These are phyloP conservation scores for Tripterygium wilfordii DNA, from an alignment of 177 flowering plant species.

Conservation along the genomic window DNA sequence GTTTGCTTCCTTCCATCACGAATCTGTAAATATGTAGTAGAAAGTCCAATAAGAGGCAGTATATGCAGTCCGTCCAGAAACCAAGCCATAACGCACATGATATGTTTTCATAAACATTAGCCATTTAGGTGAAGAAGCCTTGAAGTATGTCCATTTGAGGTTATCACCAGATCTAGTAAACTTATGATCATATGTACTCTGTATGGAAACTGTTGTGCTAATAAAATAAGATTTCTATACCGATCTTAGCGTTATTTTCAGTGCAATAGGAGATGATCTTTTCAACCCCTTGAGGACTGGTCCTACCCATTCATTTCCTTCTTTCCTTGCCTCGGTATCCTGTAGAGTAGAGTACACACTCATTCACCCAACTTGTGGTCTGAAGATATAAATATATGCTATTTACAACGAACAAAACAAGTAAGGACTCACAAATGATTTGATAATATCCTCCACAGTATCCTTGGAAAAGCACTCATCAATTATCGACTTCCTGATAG, in stretches of 20 bases:
- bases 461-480: constrained; percentile 83
- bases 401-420: background rate
- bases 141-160: too few species aligned
- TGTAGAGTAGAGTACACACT: constrained; percentile 19
- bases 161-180: too few species aligned
- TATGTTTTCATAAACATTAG: too few species aligned
- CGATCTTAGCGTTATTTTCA: constrained; percentile 82
- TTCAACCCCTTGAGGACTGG: constrained; percentile 66
- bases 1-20: constrained; percentile 79
- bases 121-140: too few species aligned
- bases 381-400: too few species aligned
- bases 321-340: constrained; percentile 75
- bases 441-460: constrained; percentile 65
- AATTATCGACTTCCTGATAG: constrained; percentile 56
- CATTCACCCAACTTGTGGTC: too few species aligned
- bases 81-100: too few species aligned
- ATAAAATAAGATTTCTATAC: constrained; percentile 48
- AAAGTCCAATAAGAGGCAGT: background rate
- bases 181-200: too few species aligned
- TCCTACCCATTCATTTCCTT: constrained; percentile 77
- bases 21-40: constrained; percentile 39
- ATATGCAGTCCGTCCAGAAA: too few species aligned
- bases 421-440: constrained; percentile 58
- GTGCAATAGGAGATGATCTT: constrained; percentile 84
- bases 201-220: too few species aligned